phyloP scores from a whole-genome alignment of 2,329 filamentous ascomycete genomes.

The Arthrobotrys pseudoclavata region DNA sequence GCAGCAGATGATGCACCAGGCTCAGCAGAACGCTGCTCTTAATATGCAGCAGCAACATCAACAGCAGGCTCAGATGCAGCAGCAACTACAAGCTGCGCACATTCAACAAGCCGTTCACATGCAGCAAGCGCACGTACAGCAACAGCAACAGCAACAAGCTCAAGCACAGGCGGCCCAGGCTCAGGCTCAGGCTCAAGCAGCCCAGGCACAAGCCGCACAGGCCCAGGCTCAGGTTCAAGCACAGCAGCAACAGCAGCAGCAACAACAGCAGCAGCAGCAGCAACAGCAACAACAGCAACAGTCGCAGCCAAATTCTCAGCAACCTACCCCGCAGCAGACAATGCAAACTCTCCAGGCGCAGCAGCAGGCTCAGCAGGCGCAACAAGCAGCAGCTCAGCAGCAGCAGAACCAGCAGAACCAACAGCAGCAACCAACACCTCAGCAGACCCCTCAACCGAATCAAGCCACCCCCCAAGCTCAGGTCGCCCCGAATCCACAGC shows the following conservation, averaged over 20 bases:
- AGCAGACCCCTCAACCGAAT: constrained; percentile 65
- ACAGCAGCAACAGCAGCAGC: constrained; percentile 23
- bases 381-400: constrained; percentile 65
- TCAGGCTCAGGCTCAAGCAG: constrained; percentile 64
- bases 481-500: constrained; percentile 65
- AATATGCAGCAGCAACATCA: constrained; percentile 60
- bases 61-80: constrained; percentile 61
- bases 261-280: constrained; percentile 65
- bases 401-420: constrained; percentile 57
- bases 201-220: constrained; percentile 55
- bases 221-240: constrained; percentile 61
- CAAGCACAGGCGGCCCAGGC: constrained; percentile 56
- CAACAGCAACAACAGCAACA: constrained; percentile 65
- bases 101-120: constrained; percentile 65
- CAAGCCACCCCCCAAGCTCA: constrained; percentile 64
- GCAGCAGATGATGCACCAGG: constrained; percentile 40
- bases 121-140: constrained; percentile 63
- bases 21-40: constrained; percentile 20
- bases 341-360: constrained; percentile 61
- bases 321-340: constrained; percentile 53
- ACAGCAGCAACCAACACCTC: constrained; percentile 65
- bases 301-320: constrained; percentile 63
- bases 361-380: constrained; percentile 38
- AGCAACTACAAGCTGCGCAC: constrained; percentile 36
- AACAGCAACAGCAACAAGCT: constrained; percentile 61